Evolutionary conservation across 768 basidiomycete species (phyloP).

Genomic region (Holtermanniella nyarrowii): DNA sequence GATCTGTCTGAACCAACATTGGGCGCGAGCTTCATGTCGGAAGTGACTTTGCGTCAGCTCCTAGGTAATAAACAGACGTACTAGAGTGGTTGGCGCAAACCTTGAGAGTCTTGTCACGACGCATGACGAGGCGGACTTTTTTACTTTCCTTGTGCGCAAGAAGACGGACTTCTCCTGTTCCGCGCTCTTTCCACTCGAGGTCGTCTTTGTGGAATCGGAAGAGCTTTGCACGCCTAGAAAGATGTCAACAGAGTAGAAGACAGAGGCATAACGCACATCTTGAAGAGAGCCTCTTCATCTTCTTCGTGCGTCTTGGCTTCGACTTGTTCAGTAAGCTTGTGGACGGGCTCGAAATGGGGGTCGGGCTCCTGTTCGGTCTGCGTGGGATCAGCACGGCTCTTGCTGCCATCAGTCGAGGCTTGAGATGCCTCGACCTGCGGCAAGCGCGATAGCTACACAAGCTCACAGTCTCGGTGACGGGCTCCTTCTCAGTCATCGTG

Average conservation of each 20-base stretch:
- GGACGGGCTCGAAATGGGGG: conserved; percentile 88
- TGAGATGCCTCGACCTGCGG: neutral
- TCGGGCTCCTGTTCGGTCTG: conserved; percentile 64
- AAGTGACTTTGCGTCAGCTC: conserved; percentile 51
- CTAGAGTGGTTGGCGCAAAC: conserved; percentile 97
- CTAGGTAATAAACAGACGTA: conserved; percentile 43
- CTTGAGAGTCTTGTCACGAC: conserved; percentile 98
- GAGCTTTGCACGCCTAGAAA: conserved; percentile 82
- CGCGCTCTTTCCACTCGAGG: conserved; percentile 95
- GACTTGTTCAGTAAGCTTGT: conserved; percentile 90
- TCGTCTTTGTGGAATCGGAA: conserved; percentile 76
- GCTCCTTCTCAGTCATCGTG: neutral
- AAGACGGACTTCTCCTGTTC: conserved; percentile 89
- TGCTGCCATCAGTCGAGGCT: conserved; percentile 1
- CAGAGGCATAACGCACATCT: conserved; percentile 59
- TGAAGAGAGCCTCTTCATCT: conserved; percentile 84
- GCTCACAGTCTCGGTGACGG: neutral
- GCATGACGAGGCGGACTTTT: conserved; percentile 94
- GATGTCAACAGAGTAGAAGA: conserved; percentile 1
- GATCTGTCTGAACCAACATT: conserved; percentile 98
- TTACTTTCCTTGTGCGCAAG: conserved; percentile 78
- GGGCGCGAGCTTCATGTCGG: conserved; percentile 88
- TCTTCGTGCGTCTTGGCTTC: conserved; percentile 93
- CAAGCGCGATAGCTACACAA: neutral
- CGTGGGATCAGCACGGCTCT: conserved; percentile 5